These are phyloP conservation scores for Xylaria curta DNA, from an alignment of 495 filamentous ascomycete genomes.

Conservation along the genomic window DNA sequence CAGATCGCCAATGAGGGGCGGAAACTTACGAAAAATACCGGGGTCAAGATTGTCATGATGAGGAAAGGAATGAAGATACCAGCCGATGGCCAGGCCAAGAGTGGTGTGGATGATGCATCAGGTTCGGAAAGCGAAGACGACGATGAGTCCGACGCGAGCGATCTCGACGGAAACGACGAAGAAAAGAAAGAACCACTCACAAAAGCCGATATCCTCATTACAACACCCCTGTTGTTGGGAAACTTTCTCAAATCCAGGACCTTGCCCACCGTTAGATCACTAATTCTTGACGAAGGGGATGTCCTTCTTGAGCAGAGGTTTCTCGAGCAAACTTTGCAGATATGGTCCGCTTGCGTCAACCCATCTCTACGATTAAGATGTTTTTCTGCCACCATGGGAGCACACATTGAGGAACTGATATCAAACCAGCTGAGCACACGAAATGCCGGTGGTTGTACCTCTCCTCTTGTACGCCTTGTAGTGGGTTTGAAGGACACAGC, in stretches of 20 bases:
- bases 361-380: constrained; percentile 72
- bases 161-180: constrained; percentile 48
- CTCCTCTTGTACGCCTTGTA: constrained; percentile 78
- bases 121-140: constrained; percentile 50
- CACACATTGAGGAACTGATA: constrained; percentile 82
- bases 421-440: constrained; percentile 58
- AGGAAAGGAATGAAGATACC: constrained; percentile 79
- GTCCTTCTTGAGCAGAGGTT: constrained; percentile 92
- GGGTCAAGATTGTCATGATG: constrained; percentile 81
- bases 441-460: constrained; percentile 51
- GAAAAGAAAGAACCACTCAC: constrained; percentile 52
- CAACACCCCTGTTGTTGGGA: constrained; percentile 80
- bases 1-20: constrained; percentile 93
- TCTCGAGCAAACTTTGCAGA: constrained; percentile 82
- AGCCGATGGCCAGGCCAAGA: constrained; percentile 48
- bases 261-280: constrained; percentile 68
- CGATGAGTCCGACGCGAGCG: constrained; percentile 46
- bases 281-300: constrained; percentile 94
- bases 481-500: constrained; percentile 95
- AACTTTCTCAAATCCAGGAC: constrained; percentile 69
- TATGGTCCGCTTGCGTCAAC: constrained; percentile 80
- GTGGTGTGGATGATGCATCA: constrained; percentile 36
- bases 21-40: constrained; percentile 79
- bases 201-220: constrained; percentile 85
- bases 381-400: constrained; percentile 97